Percentiles rank a stretch among this genome's conserved stretches.
Conservation (phyloP, 2,329 filamentous ascomycete genomes). For the Metarhizium anisopliae region DNA sequence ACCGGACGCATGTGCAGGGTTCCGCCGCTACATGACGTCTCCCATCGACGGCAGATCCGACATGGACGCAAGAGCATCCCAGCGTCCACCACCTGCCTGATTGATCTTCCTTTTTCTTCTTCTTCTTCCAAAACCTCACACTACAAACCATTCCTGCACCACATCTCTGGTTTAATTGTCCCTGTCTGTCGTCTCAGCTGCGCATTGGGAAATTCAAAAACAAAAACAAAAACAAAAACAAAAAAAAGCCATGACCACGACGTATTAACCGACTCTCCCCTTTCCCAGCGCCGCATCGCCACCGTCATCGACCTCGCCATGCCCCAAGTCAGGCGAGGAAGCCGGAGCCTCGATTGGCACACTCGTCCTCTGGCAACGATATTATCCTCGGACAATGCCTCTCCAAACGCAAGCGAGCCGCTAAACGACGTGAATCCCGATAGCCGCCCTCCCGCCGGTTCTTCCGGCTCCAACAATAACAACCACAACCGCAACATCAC, state of each 20-base stretch:
- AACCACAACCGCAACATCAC: background rate
- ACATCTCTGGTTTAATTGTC: too few relatives aligned
- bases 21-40: too few relatives aligned
- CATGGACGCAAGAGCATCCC: too few relatives aligned
- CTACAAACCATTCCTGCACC: too few relatives aligned
- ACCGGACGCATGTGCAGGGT: too few relatives aligned
- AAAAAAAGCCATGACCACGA: background rate
- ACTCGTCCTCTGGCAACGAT: background rate
- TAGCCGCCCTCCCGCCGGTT: background rate
- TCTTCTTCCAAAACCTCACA: too few relatives aligned
- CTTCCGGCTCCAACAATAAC: slow-evolving; percentile 1
- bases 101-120: too few relatives aligned
- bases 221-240: too few relatives aligned
- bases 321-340: slow-evolving; percentile 21
- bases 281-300: background rate
- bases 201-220: too few relatives aligned
- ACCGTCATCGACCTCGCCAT: slow-evolving; percentile 8
- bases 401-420: background rate
- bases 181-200: too few relatives aligned
- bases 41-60: too few relatives aligned
- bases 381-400: background rate
- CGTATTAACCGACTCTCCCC: background rate
- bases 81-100: too few relatives aligned
- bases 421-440: background rate
- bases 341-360: slow-evolving; percentile 13